Evolutionary conservation across 176 grass and related monocot genomes (phyloP).

Genomic region (Oryza punctata): DNA sequence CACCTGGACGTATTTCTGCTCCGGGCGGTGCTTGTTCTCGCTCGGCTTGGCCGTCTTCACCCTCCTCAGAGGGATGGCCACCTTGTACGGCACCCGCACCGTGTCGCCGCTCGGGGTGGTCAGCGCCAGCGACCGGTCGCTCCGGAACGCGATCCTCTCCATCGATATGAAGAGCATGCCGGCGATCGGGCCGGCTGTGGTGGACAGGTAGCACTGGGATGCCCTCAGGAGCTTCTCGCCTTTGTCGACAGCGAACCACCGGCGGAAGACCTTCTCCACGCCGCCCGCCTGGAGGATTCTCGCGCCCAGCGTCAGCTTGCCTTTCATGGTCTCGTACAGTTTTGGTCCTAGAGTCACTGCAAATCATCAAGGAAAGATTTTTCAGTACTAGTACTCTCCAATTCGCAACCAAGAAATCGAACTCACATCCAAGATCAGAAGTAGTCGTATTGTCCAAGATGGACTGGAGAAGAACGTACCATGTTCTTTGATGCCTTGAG

Average conservation of each 20-base stretch:
- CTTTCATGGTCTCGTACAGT: constrained; percentile 80
- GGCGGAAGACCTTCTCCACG: constrained; percentile 76
- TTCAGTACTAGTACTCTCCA: not conserved
- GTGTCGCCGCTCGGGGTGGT: constrained; percentile 40
- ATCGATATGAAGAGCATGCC: constrained; percentile 74
- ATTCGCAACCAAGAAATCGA: not conserved
- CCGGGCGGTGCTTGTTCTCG: constrained; percentile 61
- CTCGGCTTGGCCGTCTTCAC: constrained; percentile 55
- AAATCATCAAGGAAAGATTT: not conserved
- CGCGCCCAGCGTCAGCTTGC: constrained; percentile 67
- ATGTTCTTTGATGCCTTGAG: constrained; percentile 75
- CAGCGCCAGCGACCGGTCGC: constrained; percentile 58
- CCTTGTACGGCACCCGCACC: constrained; percentile 76
- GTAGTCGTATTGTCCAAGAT: too few species aligned
- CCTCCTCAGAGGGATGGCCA: constrained; percentile 59
- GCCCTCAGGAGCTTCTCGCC: constrained; percentile 69
- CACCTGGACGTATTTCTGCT: constrained; percentile 83
- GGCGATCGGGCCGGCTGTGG: constrained; percentile 73
- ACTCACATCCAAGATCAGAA: not conserved
- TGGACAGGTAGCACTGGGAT: constrained; percentile 84
- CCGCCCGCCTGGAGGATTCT: constrained; percentile 77
- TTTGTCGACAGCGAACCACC: constrained; percentile 52
- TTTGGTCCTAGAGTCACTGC: constrained; percentile 69
- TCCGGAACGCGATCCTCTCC: constrained; percentile 71
- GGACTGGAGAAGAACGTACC: constrained; percentile 34